A percentile compares a stretch with the other conserved stretches of the same genome.
These are phyloP conservation scores for Ananas comosus DNA, from an alignment of 176 grass and related monocot species.

Conservation along the genomic window DNA sequence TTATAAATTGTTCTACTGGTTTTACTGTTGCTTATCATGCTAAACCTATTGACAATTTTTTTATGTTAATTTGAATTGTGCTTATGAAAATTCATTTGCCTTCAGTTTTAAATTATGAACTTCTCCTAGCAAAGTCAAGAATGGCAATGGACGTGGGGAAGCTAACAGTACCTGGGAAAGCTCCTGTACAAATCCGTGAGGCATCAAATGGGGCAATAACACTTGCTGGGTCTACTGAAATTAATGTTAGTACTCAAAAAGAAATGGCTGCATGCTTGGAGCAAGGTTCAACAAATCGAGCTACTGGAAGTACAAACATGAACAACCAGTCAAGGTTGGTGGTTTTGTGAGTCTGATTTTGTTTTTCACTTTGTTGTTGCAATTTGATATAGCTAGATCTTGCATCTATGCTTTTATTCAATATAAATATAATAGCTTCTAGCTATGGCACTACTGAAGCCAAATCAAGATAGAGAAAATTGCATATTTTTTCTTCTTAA, in stretches of 20 bases:
- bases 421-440: background rate
- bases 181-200: constrained; percentile 95
- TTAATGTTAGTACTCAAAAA: constrained; percentile 74
- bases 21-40: too few species aligned
- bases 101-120: too few species aligned
- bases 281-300: constrained; percentile 71
- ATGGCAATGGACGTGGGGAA: constrained; percentile 48
- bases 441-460: background rate
- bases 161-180: constrained; percentile 52
- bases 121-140: constrained; percentile 47
- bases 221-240: constrained; percentile 75
- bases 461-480: background rate
- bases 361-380: constrained; percentile 6
- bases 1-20: too few species aligned
- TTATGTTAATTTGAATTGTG: too few species aligned
- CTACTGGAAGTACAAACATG: constrained; percentile 96
- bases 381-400: background rate
- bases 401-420: background rate
- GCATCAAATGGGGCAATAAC: constrained; percentile 93
- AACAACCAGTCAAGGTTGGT: constrained; percentile 95
- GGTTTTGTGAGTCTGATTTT: background rate
- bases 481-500: background rate
- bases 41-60: too few species aligned
- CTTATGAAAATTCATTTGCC: too few species aligned
- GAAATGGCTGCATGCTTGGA: constrained; percentile 87